These are phyloP conservation scores for Canavalia ensiformis DNA, from an alignment of 306 rosid genomes.

Conservation along the genomic window DNA sequence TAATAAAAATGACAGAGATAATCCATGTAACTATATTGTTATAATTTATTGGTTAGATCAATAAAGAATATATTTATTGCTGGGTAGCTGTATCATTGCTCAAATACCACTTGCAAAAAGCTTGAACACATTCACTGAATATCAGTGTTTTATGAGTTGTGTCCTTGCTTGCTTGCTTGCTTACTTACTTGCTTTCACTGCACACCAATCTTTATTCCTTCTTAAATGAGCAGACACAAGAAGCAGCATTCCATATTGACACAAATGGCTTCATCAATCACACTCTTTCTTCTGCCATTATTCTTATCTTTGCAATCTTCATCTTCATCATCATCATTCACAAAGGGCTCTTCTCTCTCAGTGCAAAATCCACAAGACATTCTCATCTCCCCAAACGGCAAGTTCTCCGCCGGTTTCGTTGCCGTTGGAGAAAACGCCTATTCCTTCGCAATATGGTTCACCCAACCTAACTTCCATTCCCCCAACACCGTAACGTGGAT, in stretches of 20 bases:
- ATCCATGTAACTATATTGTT: too few relatives aligned
- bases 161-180: too few relatives aligned
- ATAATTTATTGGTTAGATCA: too few relatives aligned
- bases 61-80: too few relatives aligned
- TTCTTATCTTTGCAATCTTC: neutral
- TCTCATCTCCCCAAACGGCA: constrained; percentile 41
- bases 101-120: too few relatives aligned
- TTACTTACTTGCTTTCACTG: too few relatives aligned
- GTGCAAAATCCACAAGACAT: constrained; percentile 40
- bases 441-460: constrained; percentile 48
- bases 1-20: too few relatives aligned
- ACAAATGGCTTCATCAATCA: neutral
- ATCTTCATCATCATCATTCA: constrained; percentile 16
- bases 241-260: neutral
- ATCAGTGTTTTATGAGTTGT: too few relatives aligned
- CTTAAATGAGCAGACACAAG: neutral
- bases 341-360: constrained; percentile 25
- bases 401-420: constrained; percentile 40
- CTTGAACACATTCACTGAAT: too few relatives aligned
- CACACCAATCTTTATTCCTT: too few relatives aligned
- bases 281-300: neutral
- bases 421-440: constrained; percentile 26
- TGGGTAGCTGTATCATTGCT: too few relatives aligned
- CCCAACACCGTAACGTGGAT: constrained; percentile 53
- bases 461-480: neutral